Evolutionary conservation across 2,329 filamentous ascomycete genomes (phyloP).

Genomic region (Hymenoscyphus fraxineus): DNA sequence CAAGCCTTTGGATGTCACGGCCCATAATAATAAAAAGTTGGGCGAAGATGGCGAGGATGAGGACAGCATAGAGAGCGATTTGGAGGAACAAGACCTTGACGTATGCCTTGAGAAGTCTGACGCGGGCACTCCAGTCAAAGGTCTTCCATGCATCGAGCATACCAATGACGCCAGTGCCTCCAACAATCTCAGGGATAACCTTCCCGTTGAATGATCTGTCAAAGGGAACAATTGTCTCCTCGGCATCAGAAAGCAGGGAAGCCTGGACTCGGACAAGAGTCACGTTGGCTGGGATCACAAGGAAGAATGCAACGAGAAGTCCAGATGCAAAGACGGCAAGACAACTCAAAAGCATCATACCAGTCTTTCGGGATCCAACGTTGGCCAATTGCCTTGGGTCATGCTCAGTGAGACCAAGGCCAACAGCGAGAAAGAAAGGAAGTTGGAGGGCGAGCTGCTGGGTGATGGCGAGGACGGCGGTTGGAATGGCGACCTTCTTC

Average conservation of each 20-base stretch:
- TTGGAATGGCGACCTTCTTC: conserved; percentile 65
- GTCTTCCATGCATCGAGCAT: conserved; percentile 75
- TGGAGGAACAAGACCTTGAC: conserved; percentile 64
- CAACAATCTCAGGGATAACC: conserved; percentile 70
- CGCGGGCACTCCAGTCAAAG: conserved; percentile 68
- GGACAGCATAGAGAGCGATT: conserved; percentile 44
- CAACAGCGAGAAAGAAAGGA: conserved; percentile 45
- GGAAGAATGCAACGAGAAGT: conserved; percentile 52
- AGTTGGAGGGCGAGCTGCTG: conserved; percentile 47
- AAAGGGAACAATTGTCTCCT: conserved; percentile 83
- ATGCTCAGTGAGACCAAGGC: conserved; percentile 35
- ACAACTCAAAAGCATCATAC: conserved; percentile 42
- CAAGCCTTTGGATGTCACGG: conserved; percentile 18
- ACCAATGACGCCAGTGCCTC: conserved; percentile 66
- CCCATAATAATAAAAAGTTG: conserved; percentile 50
- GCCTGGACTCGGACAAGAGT: conserved; percentile 81
- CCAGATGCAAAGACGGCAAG: conserved; percentile 44
- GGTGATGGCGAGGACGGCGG: conserved; percentile 58
- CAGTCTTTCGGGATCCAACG: conserved; percentile 36
- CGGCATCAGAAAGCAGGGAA: conserved; percentile 74
- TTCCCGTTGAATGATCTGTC: conserved; percentile 81
- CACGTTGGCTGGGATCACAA: conserved; percentile 72
- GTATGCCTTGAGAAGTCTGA: conserved; percentile 71
- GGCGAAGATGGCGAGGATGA: conserved; percentile 47
- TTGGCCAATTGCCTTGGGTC: conserved; percentile 21